Conservation (phyloP, 2,329 filamentous ascomycete species). For the Aspergillus sp. region DNA sequence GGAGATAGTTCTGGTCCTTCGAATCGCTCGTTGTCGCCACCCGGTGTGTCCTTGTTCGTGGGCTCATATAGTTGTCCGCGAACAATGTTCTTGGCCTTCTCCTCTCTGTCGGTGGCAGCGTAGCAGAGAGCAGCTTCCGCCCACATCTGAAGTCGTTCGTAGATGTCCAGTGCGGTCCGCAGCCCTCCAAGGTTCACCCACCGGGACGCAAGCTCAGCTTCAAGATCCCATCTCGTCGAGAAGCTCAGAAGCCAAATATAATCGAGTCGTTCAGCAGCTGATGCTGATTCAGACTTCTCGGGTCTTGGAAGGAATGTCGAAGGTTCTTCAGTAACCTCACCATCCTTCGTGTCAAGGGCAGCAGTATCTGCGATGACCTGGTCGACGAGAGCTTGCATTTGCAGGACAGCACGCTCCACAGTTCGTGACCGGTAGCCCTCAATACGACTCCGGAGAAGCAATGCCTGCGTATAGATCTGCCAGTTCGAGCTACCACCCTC, state of each 20-base stretch:
- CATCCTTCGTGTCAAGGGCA: constrained; percentile 29
- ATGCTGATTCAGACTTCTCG: constrained; percentile 66
- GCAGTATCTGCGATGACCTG: constrained; percentile 85
- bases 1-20: constrained; percentile 62
- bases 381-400: constrained; percentile 90
- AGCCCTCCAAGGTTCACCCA: constrained; percentile 86
- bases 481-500: constrained; percentile 88
- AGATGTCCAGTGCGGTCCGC: constrained; percentile 86
- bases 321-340: constrained; percentile 40
- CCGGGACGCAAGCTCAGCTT: constrained; percentile 84
- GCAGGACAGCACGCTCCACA: constrained; percentile 77
- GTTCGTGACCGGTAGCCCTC: constrained; percentile 83
- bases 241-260: constrained; percentile 80
- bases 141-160: constrained; percentile 88
- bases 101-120: constrained; percentile 69
- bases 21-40: constrained; percentile 46
- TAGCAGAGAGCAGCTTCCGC: constrained; percentile 89
- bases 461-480: constrained; percentile 93
- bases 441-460: constrained; percentile 81
- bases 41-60: constrained; percentile 40
- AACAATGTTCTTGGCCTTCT: constrained; percentile 69
- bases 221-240: constrained; percentile 85
- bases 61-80: constrained; percentile 70
- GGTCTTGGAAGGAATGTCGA: constrained; percentile 74
- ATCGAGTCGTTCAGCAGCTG: constrained; percentile 61